Conservation (phyloP, 139 green algal genomes). For the Pseudopediastrum boryanum region DNA sequence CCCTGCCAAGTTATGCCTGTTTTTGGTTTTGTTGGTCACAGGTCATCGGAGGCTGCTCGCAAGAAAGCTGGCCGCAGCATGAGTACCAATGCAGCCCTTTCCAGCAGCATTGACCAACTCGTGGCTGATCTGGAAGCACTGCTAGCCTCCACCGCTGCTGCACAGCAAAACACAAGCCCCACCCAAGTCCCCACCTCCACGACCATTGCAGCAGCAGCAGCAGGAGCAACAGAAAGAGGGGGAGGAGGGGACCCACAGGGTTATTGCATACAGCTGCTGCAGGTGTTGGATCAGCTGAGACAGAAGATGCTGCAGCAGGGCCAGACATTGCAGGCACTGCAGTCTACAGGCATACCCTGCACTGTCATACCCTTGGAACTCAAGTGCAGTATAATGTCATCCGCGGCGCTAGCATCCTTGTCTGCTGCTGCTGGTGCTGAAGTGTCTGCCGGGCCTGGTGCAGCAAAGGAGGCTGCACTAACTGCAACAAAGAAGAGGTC, state of each 20-base stretch:
- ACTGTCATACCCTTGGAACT: neutral
- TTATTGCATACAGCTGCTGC: slow-evolving; percentile 27
- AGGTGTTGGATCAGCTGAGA: slow-evolving; percentile 22
- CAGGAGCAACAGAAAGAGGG: neutral
- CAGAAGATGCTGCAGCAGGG: slow-evolving; percentile 36
- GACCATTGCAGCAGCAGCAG: too few species aligned
- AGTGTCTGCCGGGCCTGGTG: neutral
- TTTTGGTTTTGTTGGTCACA: too few species aligned
- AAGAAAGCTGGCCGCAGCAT: too few species aligned
- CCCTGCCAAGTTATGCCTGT: too few species aligned
- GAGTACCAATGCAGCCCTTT: neutral
- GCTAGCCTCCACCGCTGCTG: too few species aligned
- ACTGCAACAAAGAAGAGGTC: too few species aligned
- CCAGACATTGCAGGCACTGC: slow-evolving; percentile 7
- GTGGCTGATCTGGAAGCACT: neutral
- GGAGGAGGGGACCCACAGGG: neutral
- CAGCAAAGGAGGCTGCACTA: neutral
- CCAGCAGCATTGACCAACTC: neutral
- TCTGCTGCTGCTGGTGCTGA: neutral
- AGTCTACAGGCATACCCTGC: neutral
- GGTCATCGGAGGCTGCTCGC: too few species aligned
- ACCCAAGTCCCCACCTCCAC: too few species aligned
- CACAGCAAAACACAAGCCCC: too few species aligned
- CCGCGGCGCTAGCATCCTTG: neutral
- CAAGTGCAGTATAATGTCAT: neutral